phyloP scores from a whole-genome alignment of 768 basidiomycete genomes.

The Inosperma sp. region DNA sequence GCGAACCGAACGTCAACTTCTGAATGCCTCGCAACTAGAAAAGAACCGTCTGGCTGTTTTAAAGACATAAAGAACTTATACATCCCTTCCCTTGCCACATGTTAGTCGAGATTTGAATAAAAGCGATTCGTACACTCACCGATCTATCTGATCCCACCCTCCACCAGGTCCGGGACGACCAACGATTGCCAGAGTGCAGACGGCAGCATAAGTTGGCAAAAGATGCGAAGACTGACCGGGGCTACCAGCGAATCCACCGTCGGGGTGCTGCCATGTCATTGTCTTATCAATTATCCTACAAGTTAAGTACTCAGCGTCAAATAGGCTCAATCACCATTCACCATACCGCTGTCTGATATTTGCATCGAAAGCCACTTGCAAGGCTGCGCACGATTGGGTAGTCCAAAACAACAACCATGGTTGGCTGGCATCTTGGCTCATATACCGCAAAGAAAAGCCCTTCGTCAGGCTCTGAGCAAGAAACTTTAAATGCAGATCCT shows the following conservation, averaged over 20 bases:
- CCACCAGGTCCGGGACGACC: constrained; percentile 68
- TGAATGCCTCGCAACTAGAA: constrained; percentile 78
- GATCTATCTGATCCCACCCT: constrained; percentile 84
- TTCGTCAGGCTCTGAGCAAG: constrained; percentile 68
- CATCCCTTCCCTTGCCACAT: constrained; percentile 53
- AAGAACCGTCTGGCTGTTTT: constrained; percentile 91
- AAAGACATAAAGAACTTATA: constrained; percentile 89
- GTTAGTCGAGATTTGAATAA: background rate
- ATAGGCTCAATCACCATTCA: background rate
- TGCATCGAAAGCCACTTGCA: constrained; percentile 78
- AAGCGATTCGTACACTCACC: constrained; percentile 39
- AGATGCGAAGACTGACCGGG: constrained; percentile 85
- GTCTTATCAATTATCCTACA: constrained; percentile 76
- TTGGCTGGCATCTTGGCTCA: constrained; percentile 87
- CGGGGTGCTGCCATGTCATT: constrained; percentile 74
- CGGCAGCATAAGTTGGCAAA: constrained; percentile 83
- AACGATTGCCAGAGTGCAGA: constrained; percentile 78
- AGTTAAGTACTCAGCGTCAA: background rate
- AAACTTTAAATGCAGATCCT: constrained; percentile 68
- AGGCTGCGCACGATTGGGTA: constrained; percentile 71
- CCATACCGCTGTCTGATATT: constrained; percentile 69
- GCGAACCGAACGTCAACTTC: constrained; percentile 92
- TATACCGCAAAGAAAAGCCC: constrained; percentile 76
- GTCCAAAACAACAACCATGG: constrained; percentile 97
- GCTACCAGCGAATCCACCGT: constrained; percentile 91